These are phyloP conservation scores for Neopestalotiopsis sp. DNA, from an alignment of 2,329 filamentous ascomycete genomes.

Conservation along the genomic window DNA sequence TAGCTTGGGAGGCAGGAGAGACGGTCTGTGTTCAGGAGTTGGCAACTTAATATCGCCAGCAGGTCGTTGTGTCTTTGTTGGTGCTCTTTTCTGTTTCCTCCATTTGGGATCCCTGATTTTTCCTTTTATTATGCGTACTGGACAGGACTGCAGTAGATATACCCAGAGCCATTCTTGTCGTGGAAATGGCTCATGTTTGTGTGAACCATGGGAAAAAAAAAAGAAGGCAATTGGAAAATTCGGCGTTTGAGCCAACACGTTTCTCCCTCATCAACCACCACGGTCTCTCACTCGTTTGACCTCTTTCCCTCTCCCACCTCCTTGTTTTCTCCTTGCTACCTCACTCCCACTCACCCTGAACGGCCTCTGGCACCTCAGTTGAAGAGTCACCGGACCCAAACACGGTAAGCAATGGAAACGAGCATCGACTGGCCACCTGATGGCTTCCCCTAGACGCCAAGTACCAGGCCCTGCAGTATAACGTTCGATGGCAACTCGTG, in stretches of 20 bases:
- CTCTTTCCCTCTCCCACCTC: too few relatives aligned
- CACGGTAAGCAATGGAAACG: too few relatives aligned
- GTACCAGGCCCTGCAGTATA: too few relatives aligned
- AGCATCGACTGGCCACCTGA: too few relatives aligned
- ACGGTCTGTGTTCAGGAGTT: conserved; percentile 7
- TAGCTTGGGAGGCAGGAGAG: conserved; percentile 28
- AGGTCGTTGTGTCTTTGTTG: conserved; percentile 17
- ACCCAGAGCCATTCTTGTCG: conserved; percentile 26
- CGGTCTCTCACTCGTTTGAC: too few relatives aligned
- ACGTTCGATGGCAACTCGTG: too few relatives aligned
- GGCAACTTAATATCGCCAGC: not conserved
- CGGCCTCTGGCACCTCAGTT: too few relatives aligned
- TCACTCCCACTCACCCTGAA: too few relatives aligned
- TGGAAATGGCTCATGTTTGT: conserved; percentile 21
- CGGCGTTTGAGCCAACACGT: not conserved
- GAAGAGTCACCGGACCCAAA: too few relatives aligned
- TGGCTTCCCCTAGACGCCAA: too few relatives aligned
- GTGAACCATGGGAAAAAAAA: not conserved
- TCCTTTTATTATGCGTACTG: not conserved
- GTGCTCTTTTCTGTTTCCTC: not conserved
- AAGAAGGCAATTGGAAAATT: not conserved
- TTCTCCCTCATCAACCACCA: not conserved
- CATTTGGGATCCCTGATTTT: not conserved
- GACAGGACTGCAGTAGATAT: conserved; percentile 23
- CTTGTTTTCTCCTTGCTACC: too few relatives aligned